Conservation (phyloP, 441 rosid genomes). For the Sinapis alba region DNA sequence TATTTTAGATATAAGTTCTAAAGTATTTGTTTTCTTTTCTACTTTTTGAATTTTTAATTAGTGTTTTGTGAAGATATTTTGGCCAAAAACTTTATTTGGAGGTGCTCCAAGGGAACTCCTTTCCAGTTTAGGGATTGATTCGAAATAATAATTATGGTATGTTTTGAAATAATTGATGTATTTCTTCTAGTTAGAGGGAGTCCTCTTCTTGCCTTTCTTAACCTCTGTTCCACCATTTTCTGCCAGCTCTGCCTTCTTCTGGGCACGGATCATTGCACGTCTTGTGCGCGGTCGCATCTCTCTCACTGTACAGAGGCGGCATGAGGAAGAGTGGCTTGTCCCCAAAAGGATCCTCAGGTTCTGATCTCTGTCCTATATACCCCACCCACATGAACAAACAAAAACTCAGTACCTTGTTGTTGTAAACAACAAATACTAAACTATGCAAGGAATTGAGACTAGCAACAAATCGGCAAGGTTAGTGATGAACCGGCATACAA, state of each 20-base stretch:
- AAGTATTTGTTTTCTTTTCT: too few relatives aligned
- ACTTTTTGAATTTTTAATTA: too few relatives aligned
- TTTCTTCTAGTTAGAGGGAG: slow-evolving; percentile 31
- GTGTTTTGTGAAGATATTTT: too few relatives aligned
- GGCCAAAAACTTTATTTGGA: too few relatives aligned
- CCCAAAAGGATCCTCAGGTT: slow-evolving; percentile 90
- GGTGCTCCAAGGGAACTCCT: too few relatives aligned
- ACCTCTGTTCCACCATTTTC: slow-evolving; percentile 47
- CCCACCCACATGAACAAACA: slow-evolving; percentile 8
- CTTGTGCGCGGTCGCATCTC: slow-evolving; percentile 94
- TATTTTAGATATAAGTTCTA: too few relatives aligned
- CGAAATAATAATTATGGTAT: too few relatives aligned
- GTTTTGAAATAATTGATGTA: too few relatives aligned
- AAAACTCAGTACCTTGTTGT: slow-evolving; percentile 10
- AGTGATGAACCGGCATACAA: not conserved
- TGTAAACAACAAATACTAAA: not conserved
- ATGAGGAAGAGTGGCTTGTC: slow-evolving; percentile 73
- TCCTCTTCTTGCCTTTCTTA: slow-evolving; percentile 59
- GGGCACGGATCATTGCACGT: slow-evolving; percentile 92
- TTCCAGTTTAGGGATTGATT: too few relatives aligned
- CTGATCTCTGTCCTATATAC: slow-evolving; percentile 86
- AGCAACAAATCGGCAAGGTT: not conserved
- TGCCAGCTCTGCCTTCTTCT: slow-evolving; percentile 82
- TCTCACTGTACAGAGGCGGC: slow-evolving; percentile 85
- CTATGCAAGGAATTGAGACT: not conserved